phyloP scores from a whole-genome alignment of 257 asterid genomes.

The Linderniella brevidens region DNA sequence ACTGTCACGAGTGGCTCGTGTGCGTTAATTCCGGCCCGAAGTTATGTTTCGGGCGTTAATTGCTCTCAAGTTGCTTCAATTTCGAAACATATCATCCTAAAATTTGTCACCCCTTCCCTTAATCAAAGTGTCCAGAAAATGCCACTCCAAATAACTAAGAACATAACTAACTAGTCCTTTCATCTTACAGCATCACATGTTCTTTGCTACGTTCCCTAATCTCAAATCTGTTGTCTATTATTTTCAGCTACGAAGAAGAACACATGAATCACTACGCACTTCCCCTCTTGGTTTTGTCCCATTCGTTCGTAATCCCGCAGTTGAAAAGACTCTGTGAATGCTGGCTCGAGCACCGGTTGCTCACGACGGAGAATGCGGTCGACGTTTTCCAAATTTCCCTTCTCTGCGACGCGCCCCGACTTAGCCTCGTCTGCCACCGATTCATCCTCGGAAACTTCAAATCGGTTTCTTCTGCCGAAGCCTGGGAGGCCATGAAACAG shows the following conservation, averaged over 20 bases:
- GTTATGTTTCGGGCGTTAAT: too few relatives aligned
- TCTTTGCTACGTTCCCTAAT: too few relatives aligned
- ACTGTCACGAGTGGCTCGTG: too few relatives aligned
- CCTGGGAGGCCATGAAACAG: conserved; percentile 69
- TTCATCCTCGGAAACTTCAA: conserved; percentile 42
- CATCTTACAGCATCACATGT: too few relatives aligned
- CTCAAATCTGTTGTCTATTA: neutral
- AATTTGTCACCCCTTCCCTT: too few relatives aligned
- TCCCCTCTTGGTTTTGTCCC: conserved; percentile 57
- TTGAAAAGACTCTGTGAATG: conserved; percentile 47
- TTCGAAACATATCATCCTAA: too few relatives aligned
- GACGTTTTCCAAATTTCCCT: conserved; percentile 75
- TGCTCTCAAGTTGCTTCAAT: too few relatives aligned
- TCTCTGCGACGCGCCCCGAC: conserved; percentile 75
- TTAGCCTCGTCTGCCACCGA: conserved; percentile 59
- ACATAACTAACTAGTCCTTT: too few relatives aligned
- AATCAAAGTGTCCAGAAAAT: too few relatives aligned
- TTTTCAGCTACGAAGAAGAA: conserved; percentile 54
- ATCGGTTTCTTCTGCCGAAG: conserved; percentile 49
- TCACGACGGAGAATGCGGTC: conserved; percentile 39
- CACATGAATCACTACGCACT: conserved; percentile 41
- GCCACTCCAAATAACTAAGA: too few relatives aligned
- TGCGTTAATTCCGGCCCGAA: too few relatives aligned
- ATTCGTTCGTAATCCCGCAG: conserved; percentile 42
- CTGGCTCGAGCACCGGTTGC: conserved; percentile 39